Evolutionary conservation across 257 asterid genomes (phyloP), one percentile per base, ranked within the genome.

Genomic region (Solanum sparsipilum): DNA sequence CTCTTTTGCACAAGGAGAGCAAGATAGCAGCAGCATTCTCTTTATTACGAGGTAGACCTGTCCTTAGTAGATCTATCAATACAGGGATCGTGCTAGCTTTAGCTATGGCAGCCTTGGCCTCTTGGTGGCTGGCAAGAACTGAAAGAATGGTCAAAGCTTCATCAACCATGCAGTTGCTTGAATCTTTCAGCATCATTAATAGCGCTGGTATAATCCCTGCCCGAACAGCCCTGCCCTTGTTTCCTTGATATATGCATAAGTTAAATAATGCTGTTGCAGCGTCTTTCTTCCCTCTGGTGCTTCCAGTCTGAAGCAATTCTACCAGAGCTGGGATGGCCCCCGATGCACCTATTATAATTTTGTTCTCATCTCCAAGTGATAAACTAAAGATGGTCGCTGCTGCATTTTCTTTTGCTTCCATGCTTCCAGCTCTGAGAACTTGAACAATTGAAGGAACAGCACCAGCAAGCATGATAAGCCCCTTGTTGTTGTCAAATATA

Each of bases 241-340:
- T 97, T 84, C 98, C 98, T 15, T 93, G 98, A 91, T 97, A 96
- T 75, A 96, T 93, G 85, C 99, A 97, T 87, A 97, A 87, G 86
- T 96, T 97, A 90, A 97, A 97, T 82, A 97, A 91, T 1, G 99
- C 98, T 0, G 99, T 96, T 27, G 99, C 98, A 39, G 99, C 99
- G 68, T 97, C 99, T 90, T 97, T 97, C 89, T 95, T 97, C 88
- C 99, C 99, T 88, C 99, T 91, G 2, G 94, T 15, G 88, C 94
- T 95, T 35, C 99, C 99, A 21, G 88, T 91, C 65, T 92, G 90
- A 32, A 97, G 96, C 89, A 97, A 92, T 46, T 95, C 96, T 5
- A 97, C 99, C 82, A 97, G 92, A 25, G 98, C 99, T 0, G 95
- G 93, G 68, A 96, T 94, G 21, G 99, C 98, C 68, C 99, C 99